Evolutionary conservation across 164 flowering plant genomes (phyloP), one percentile per base, ranked within the genome.

Genomic region (Chloranthus sessilifolius): DNA sequence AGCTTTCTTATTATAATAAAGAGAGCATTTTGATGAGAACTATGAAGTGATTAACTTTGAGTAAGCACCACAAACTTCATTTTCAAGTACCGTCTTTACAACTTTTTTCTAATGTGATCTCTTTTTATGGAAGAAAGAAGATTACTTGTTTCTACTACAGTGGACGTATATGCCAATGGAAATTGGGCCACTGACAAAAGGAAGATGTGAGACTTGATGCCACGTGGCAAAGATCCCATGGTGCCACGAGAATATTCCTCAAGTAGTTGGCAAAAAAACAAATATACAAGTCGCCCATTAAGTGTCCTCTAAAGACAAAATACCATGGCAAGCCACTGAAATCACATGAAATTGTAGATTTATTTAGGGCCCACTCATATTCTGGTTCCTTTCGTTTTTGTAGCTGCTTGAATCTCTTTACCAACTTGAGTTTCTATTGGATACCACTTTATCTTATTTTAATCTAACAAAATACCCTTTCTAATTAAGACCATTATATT

Each of bases 151-250:
- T 33, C 36, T n/a, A 33, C 14, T n/a, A 33, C 36, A 33, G 12
- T 9, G 14, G 3, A 33, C 9, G 36, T 33, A n/a, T n/a, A 33
- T 33, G 36, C 25, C 21, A 1, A 42, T 17, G 14, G 25, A 17
- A 11, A 10, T 0, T 40, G 44, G 44, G 16, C 44, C 44, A 40
- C 4, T 15, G 19, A 1, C 44, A 14, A 16, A 9, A 0, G 36
- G 14, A 10, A 21, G 17, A 40, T 3, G 8, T 11, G 17, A 21
- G 23, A 11, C 16, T 40, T n/a, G 44, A 16, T 47, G 50, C 17
- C 20, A 46, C 50, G n/a, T 27, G 50, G 7, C 19, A 15, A 26
- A 14, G 50, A 47, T 47, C 51, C 38, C 15, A 12, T 29, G 51
- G 26, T 47, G 20, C 11, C 23, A 2, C 27, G 17, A 28, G 51